phyloP scores from a whole-genome alignment of 2,329 filamentous ascomycete species.

The Beauveria medogensis region DNA sequence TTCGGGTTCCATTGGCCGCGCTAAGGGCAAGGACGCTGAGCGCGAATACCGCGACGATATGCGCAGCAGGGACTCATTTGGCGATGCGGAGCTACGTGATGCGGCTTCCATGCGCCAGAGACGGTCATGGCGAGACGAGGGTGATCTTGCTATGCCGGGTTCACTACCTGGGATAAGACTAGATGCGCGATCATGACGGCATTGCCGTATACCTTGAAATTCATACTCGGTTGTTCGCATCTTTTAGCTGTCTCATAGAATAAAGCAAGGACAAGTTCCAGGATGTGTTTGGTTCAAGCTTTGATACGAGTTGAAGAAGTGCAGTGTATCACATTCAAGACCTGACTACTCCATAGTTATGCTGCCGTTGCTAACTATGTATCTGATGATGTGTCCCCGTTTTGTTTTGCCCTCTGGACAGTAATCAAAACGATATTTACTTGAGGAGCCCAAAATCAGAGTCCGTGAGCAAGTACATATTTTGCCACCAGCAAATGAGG shows the following conservation, averaged over 20 bases:
- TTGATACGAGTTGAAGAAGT: neutral
- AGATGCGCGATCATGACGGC: constrained; percentile 16
- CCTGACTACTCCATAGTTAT: neutral
- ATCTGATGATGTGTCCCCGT: neutral
- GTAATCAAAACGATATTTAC: neutral
- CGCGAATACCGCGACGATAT: constrained; percentile 44
- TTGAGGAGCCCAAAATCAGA: constrained; percentile 23
- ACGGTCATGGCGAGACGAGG: constrained; percentile 28
- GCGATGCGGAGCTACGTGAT: constrained; percentile 31
- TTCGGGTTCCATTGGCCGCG: constrained; percentile 39
- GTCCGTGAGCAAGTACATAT: constrained; percentile 65
- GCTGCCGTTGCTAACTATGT: neutral
- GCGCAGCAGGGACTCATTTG: constrained; percentile 38
- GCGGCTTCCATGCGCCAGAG: constrained; percentile 31
- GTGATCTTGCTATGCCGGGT: constrained; percentile 39
- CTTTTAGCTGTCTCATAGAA: neutral
- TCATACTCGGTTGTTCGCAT: neutral
- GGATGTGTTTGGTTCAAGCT: neutral
- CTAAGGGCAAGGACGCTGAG: constrained; percentile 45
- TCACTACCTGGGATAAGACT: constrained; percentile 33
- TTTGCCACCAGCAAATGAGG: constrained; percentile 60
- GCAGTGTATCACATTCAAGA: neutral
- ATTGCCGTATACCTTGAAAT: neutral
- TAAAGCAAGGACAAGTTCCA: neutral
- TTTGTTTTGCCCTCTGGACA: no score